phyloP scores from a whole-genome alignment of 108 stramenopile genomes.

The Mediolabrus comicus region DNA sequence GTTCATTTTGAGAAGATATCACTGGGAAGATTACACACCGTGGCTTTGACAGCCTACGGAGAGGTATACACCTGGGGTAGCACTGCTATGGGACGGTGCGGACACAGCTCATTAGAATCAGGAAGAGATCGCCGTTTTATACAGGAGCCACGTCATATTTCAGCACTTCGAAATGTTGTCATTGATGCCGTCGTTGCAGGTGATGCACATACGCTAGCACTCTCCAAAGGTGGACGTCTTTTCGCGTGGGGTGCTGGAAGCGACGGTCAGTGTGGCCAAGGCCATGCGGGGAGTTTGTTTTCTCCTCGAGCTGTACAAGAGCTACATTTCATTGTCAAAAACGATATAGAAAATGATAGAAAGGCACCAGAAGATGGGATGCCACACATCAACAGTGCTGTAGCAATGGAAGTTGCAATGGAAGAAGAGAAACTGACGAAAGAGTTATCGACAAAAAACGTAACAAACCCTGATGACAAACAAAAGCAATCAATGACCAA shows the following conservation, averaged over 20 bases:
- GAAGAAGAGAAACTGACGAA: slow-evolving; percentile 44
- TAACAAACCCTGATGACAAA: slow-evolving; percentile 24
- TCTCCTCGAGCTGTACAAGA: slow-evolving; percentile 33
- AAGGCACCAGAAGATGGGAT: slow-evolving; percentile 2
- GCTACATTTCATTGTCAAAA: slow-evolving; percentile 18
- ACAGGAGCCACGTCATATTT: slow-evolving; percentile 59
- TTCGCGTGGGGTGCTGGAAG: slow-evolving; percentile 89
- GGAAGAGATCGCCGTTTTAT: slow-evolving; percentile 44
- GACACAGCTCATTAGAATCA: slow-evolving; percentile 41
- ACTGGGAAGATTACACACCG: slow-evolving; percentile 68
- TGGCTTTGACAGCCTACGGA: slow-evolving; percentile 65
- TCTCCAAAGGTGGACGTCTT: slow-evolving; percentile 83
- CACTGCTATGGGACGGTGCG: slow-evolving; percentile 71
- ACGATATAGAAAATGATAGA: slow-evolving; percentile 15
- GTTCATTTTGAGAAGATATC: slow-evolving; percentile 61
- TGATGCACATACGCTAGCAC: slow-evolving; percentile 90
- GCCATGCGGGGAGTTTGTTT: slow-evolving; percentile 52
- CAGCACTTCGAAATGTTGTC: slow-evolving; percentile 59
- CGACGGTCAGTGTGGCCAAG: slow-evolving; percentile 95
- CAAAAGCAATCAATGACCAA: slow-evolving; percentile 13
- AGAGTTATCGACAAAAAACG: slow-evolving; percentile 7
- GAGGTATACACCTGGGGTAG: slow-evolving; percentile 81
- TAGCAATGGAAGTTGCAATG: slow-evolving; percentile 30
- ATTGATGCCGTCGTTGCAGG: slow-evolving; percentile 83
- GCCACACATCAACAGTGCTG: slow-evolving; percentile 26